phyloP scores from a whole-genome alignment of 2,329 filamentous ascomycete genomes.

The Talaromyces sp. region DNA sequence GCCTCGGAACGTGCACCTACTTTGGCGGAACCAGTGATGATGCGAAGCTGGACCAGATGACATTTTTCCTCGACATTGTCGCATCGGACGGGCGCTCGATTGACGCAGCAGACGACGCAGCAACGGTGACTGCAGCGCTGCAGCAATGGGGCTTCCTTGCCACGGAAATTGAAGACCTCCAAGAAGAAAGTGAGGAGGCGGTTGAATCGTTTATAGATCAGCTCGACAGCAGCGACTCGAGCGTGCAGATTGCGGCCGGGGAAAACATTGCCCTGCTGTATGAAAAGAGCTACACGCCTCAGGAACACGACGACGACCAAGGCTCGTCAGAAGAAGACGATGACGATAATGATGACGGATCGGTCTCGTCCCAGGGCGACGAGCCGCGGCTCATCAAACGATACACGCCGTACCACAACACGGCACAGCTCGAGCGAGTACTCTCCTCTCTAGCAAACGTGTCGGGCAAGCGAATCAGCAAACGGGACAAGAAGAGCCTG shows the following conservation, averaged over 20 bases:
- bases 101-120: conserved; percentile 64
- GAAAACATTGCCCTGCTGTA: conserved; percentile 78
- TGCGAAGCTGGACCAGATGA: conserved; percentile 66
- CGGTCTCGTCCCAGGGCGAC: conserved; percentile 24
- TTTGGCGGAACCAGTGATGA: conserved; percentile 69
- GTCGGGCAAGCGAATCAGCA: conserved; percentile 58
- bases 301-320: conserved; percentile 55
- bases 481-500: conserved; percentile 62
- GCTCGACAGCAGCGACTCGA: conserved; percentile 66
- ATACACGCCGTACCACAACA: conserved; percentile 63
- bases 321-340: conserved; percentile 38
- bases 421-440: conserved; percentile 54
- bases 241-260: conserved; percentile 72
- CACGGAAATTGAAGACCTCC: conserved; percentile 69
- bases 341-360: conserved; percentile 31
- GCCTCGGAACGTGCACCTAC: conserved; percentile 65
- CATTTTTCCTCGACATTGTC: conserved; percentile 70
- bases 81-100: conserved; percentile 72
- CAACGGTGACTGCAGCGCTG: conserved; percentile 68
- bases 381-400: conserved; percentile 52
- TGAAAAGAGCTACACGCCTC: conserved; percentile 62
- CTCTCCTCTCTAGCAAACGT: conserved; percentile 57
- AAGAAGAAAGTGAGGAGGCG: conserved; percentile 64
- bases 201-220: conserved; percentile 81
- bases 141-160: conserved; percentile 76